These are phyloP conservation scores for Apiospora phragmitis DNA, from an alignment of 2,329 filamentous ascomycete genomes.

Conservation along the genomic window DNA sequence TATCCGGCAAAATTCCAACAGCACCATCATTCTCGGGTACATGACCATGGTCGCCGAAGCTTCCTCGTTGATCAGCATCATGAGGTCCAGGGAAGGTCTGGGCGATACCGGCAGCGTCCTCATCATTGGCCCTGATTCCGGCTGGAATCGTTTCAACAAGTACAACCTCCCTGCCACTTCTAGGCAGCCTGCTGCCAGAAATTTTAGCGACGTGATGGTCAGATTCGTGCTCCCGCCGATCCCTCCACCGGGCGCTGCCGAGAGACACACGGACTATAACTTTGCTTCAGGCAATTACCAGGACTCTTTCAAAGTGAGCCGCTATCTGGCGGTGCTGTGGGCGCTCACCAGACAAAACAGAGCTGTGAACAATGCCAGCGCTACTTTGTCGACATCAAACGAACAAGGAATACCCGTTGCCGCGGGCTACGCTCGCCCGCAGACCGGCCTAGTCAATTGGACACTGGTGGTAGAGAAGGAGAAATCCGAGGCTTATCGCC, in stretches of 20 bases:
- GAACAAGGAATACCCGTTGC: slow-evolving; percentile 71
- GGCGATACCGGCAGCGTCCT: slow-evolving; percentile 70
- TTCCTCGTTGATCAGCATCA: slow-evolving; percentile 60
- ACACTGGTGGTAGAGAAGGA: slow-evolving; percentile 78
- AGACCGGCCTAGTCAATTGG: slow-evolving; percentile 74
- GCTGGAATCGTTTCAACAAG: slow-evolving; percentile 64
- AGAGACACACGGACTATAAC: slow-evolving; percentile 51
- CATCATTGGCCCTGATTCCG: slow-evolving; percentile 66
- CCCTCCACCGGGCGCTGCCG: slow-evolving; percentile 35
- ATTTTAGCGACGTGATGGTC: slow-evolving; percentile 47
- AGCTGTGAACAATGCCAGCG: slow-evolving; percentile 66
- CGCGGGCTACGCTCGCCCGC: slow-evolving; percentile 75
- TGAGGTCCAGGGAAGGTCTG: slow-evolving; percentile 67
- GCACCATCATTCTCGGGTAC: slow-evolving; percentile 72
- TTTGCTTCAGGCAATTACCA: slow-evolving; percentile 42
- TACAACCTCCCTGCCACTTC: slow-evolving; percentile 46
- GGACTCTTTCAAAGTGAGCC: slow-evolving; percentile 56
- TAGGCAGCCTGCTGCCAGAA: slow-evolving; percentile 37
- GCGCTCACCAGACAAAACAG: slow-evolving; percentile 56
- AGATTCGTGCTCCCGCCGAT: slow-evolving; percentile 63
- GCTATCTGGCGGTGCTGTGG: slow-evolving; percentile 63
- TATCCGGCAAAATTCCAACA: slow-evolving; percentile 66
- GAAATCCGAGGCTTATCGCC: slow-evolving; percentile 71
- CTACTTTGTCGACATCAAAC: slow-evolving; percentile 68
- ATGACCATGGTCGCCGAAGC: slow-evolving; percentile 79